Conservation (phyloP, 805 yeast species). For the Starmerella roubikii region DNA sequence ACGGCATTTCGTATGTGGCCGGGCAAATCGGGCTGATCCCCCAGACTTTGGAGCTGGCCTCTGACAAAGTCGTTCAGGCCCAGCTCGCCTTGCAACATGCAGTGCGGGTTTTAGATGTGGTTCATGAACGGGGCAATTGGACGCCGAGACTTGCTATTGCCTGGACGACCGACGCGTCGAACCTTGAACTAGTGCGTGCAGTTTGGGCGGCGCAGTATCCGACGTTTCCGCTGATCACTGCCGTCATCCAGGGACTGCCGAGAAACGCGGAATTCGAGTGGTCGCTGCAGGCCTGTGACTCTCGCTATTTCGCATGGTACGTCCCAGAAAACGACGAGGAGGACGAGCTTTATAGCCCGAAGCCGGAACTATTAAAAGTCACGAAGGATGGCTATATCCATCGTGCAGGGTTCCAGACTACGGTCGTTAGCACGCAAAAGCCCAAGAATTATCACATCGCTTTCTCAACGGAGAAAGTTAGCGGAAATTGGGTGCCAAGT, state of each 20-base stretch:
- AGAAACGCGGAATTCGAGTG: conserved; percentile 23
- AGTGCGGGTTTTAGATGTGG: conserved; percentile 43
- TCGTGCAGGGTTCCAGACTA: conserved; percentile 13
- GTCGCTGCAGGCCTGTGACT: conserved; percentile 19
- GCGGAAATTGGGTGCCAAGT: too few species aligned
- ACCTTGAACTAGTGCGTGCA: conserved; percentile 1
- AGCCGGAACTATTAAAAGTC: conserved; percentile 7
- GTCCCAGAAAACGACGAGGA: conserved; percentile 18
- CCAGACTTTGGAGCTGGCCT: conserved; percentile 40
- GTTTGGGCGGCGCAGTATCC: conserved; percentile 9
- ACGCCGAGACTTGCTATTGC: conserved; percentile 36
- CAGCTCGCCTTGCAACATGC: conserved; percentile 64
- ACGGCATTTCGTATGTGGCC: conserved; percentile 48
- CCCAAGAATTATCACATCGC: not conserved
- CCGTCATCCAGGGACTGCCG: conserved; percentile 21
- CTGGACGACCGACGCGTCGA: conserved; percentile 33
- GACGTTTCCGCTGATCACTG: conserved; percentile 16
- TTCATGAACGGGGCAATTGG: conserved; percentile 32
- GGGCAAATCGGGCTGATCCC: conserved; percentile 90
- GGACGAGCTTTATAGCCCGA: conserved; percentile 14
- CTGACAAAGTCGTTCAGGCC: conserved; percentile 28
- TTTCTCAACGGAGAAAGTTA: not conserved
- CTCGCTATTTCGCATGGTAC: conserved; percentile 12
- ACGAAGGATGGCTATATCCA: not conserved
- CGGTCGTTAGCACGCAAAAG: not conserved